Evolutionary conservation across 257 asterid genomes (phyloP), one percentile per base, ranked within the genome.

Genomic region (Solanum raphanifolium): DNA sequence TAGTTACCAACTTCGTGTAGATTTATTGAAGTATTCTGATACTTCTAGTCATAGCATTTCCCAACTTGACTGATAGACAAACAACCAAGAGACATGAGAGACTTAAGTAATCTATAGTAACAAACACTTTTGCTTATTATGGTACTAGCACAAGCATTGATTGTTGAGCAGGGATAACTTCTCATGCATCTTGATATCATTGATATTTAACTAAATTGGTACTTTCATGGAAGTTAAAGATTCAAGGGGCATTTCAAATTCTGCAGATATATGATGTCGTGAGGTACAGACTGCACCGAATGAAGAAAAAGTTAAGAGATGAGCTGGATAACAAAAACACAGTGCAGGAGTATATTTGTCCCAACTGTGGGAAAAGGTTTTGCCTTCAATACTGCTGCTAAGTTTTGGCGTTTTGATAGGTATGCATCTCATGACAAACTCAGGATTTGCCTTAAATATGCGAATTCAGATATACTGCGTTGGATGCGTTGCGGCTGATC

Each of bases 301-400:
- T 97, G 99, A 96, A 83, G 91, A 97, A 97, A 92, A 95, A 92
- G 92, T 92, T 97, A 85, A 97, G 94, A 91, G 99, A 97, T 94
- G 99, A 96, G 88, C 89, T 96, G 88, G 99, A 97, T 88, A 93
- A 96, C 94, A 97, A 95, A 93, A 93, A 97, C 87, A 94, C 95
- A 34, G 92, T 97, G 88, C 99, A 94, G 93, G 98, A 96, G 91
- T 97, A 97, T 88, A 91, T 94, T 82, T 97, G 99, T 91, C 98
- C 98, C 72, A 90, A 91, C 90, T 97, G 99, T 93, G 93, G 89
- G 84, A 97, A 92, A 90, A 97, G 96, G 99, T 96, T 84, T 55
- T 73, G 66, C 39, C 65, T 85, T 35, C 12, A 27, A 55, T 68
- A 4, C 84, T 81, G 35, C 81, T 78, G 29, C 81, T 84, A 58